Conservation (phyloP, 768 basidiomycete genomes). For the Hypholoma sublateritium region DNA sequence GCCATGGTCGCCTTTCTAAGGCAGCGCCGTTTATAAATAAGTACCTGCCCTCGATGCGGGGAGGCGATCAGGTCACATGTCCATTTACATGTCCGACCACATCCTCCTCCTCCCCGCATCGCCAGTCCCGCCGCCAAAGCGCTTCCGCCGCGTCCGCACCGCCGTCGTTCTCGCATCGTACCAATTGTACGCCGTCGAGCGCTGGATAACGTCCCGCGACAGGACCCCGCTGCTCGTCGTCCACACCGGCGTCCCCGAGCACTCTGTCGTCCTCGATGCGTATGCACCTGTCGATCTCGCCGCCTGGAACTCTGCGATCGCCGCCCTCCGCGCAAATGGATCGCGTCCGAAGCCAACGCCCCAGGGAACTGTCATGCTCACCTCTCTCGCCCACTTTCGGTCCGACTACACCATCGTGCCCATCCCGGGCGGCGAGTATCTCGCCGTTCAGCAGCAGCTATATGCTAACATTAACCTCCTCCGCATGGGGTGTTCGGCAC, state of each 20-base stretch:
- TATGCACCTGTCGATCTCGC: constrained; percentile 33
- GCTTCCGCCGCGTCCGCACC: constrained; percentile 41
- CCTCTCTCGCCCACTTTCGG: constrained; percentile 84
- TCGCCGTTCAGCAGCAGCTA: constrained; percentile 60
- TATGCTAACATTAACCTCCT: constrained; percentile 82
- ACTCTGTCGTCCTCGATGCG: constrained; percentile 51
- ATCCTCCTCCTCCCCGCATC: constrained; percentile 16
- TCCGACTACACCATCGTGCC: constrained; percentile 85
- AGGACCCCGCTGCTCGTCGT: constrained; percentile 65
- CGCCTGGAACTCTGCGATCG: constrained; percentile 40
- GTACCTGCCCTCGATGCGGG: constrained; percentile 11
- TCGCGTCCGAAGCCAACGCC: constrained; percentile 74
- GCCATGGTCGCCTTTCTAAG: constrained; percentile 12
- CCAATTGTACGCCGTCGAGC: constrained; percentile 87
- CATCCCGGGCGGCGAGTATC: constrained; percentile 71
- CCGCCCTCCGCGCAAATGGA: constrained; percentile 63
- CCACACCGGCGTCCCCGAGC: constrained; percentile 72
- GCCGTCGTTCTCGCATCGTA: constrained; percentile 56
- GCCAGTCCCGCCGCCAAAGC: constrained; percentile 34
- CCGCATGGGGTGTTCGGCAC: constrained; percentile 83
- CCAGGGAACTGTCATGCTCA: constrained; percentile 73
- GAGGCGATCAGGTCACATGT: constrained; percentile 18
- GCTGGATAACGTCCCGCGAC: constrained; percentile 73
- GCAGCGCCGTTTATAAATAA: constrained; percentile 4
- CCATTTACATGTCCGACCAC: constrained; percentile 1